Base-by-base conservation (phyloP, 768 basidiomycete species). In the Leccinum rimulosum region DNA sequence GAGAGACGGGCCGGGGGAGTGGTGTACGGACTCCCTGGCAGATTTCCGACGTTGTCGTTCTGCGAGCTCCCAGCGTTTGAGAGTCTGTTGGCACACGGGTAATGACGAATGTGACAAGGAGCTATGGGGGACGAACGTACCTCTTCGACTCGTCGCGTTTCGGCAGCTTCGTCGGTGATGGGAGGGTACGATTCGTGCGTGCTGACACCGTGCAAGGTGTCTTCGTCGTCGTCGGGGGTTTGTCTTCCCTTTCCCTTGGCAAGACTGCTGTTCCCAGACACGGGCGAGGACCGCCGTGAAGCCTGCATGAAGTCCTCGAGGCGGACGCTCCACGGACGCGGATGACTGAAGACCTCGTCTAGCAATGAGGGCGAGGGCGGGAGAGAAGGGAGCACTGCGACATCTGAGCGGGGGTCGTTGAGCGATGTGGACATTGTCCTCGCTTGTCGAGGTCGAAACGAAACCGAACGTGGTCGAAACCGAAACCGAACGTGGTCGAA, bases 21-120 rank as follows among this genome's bases (percentile, higher is more conserved):
- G 12, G 1, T 66, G 68, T 3, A n/a, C 12, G 3, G 87, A 85
- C 57, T 85, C 87, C 56, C 91, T 81, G 3, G 82, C 86, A 36
- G 82, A 80, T 73, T 86, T 92, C 75, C 91, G 82, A 59, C 89
- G 82, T 64, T 85, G 85, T 19, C 88, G 81, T 67, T 93, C 91
- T 43, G 84, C 84, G 50, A 84, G 75, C 65, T 93, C 91, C 92
- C 91, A 93, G 47, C 82, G 81, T 63, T 81, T 79, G 28, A 94
- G 78, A 59, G 84, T 93, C 91, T 93, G 71, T 59, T 33, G 50
- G n/a, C 17, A 8, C 45, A 45, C 17, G 31, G 28, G 28, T 31
- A 1, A 14, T 25, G 36, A 36, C 36, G 15, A 36, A 36, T 14
- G 14, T 33, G 11, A 33, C 33, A 3, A 15, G n/a, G 27, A 54